Evolutionary conservation across 139 green algal species (phyloP).

Genomic region (Volvox reticuliferus): DNA sequence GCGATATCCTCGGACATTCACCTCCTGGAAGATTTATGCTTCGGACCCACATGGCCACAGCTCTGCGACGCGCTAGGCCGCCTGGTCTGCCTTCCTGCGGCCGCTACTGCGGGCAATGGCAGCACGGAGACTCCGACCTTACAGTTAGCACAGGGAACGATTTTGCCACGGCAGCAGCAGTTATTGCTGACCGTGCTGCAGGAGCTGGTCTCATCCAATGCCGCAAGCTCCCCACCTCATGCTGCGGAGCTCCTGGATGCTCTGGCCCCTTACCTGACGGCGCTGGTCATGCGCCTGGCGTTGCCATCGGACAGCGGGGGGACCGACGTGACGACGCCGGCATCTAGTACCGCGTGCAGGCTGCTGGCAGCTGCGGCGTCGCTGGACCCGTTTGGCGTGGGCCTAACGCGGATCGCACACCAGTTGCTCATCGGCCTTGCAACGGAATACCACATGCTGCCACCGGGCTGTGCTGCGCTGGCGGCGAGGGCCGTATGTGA

Average conservation of each 20-base stretch:
- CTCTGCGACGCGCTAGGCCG: conserved; percentile 12
- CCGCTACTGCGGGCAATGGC: neutral
- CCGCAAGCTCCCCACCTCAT: conserved; percentile 19
- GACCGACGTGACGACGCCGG: neutral
- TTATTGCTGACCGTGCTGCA: conserved; percentile 19
- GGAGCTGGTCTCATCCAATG: neutral
- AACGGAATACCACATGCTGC: conserved; percentile 31
- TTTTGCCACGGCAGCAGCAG: neutral
- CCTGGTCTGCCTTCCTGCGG: conserved; percentile 11
- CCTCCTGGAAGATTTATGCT: conserved; percentile 42
- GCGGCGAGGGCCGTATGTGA: neutral
- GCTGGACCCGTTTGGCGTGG: neutral
- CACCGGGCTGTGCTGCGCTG: neutral
- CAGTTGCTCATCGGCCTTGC: neutral
- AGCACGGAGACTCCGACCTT: neutral
- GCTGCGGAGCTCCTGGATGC: conserved; percentile 28
- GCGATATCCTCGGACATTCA: conserved; percentile 4
- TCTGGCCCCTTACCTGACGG: conserved; percentile 10
- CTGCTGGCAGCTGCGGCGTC: neutral
- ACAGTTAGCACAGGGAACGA: no score
- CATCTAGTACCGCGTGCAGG: neutral
- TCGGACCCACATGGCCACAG: conserved; percentile 35
- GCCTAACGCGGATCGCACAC: neutral
- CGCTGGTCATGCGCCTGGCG: neutral
- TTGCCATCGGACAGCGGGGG: no score